Percentiles rank a stretch among this genome's conserved stretches.
Evolutionary conservation across 305 asterid genomes (phyloP).

Genomic region (Fraxinus latifolia): DNA sequence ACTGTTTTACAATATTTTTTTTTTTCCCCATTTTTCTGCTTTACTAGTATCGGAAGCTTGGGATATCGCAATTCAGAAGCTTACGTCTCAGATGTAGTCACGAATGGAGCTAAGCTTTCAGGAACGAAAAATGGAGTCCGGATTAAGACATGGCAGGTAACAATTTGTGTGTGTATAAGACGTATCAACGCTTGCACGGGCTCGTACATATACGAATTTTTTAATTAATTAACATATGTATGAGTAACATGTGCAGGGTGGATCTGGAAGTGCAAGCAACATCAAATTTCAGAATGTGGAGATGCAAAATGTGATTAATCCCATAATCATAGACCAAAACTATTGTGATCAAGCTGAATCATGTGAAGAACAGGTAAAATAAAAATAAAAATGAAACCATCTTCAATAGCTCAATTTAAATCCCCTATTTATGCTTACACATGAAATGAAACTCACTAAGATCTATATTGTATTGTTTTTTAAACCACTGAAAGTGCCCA

Average conservation of each 20-base stretch:
- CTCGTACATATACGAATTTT: background rate
- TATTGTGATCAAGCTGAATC: constrained; percentile 61
- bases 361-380: constrained; percentile 50
- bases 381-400: background rate
- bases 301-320: constrained; percentile 63
- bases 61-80: constrained; percentile 47
- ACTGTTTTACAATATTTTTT: too few species aligned
- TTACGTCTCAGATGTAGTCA: constrained; percentile 38
- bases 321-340: constrained; percentile 67
- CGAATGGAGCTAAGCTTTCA: constrained; percentile 44
- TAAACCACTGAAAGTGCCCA: background rate
- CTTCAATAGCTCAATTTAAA: background rate
- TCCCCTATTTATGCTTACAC: background rate
- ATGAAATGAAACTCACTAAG: background rate
- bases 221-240: background rate
- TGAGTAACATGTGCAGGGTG: constrained; percentile 46
- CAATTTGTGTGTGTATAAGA: background rate
- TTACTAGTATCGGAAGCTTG: constrained; percentile 65
- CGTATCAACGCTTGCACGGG: background rate
- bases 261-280: constrained; percentile 73
- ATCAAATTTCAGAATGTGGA: constrained; percentile 56
- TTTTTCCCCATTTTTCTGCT: background rate
- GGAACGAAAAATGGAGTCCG: constrained; percentile 76
- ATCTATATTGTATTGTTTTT: background rate
- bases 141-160: constrained; percentile 89